Conservation (phyloP, 2,329 filamentous ascomycete species). For the Colletotrichum sp. region DNA sequence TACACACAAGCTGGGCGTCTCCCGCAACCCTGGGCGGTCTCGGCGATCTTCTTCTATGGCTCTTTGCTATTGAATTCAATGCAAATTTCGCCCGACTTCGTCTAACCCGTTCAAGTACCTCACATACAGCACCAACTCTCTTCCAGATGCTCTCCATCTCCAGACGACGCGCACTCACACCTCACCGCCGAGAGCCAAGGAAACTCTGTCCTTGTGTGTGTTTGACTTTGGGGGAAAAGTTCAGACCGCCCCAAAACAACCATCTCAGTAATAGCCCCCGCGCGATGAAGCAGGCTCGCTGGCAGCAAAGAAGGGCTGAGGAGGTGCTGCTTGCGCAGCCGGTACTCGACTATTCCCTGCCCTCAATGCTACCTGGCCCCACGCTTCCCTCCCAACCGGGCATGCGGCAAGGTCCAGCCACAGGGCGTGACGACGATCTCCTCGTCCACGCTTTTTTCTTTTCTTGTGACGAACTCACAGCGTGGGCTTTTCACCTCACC, state of each 20-base stretch:
- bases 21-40: background rate
- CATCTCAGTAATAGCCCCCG: background rate
- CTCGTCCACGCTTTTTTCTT: background rate
- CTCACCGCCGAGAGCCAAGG: background rate
- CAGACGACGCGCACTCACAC: background rate
- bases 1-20: background rate
- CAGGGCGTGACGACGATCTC: background rate
- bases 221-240: background rate
- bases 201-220: background rate
- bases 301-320: background rate
- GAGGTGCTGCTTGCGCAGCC: background rate
- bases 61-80: background rate
- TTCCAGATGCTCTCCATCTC: background rate
- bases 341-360: background rate
- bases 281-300: background rate
- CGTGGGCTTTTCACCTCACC: background rate
- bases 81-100: background rate
- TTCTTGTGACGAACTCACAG: background rate
- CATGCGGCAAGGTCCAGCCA: background rate
- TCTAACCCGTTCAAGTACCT: background rate
- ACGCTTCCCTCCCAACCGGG: background rate
- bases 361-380: background rate
- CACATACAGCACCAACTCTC: background rate
- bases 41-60: background rate
- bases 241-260: background rate